These are phyloP conservation scores for Metschnikowia matae DNA, from an alignment of 805 yeast genomes.

Conservation along the genomic window DNA sequence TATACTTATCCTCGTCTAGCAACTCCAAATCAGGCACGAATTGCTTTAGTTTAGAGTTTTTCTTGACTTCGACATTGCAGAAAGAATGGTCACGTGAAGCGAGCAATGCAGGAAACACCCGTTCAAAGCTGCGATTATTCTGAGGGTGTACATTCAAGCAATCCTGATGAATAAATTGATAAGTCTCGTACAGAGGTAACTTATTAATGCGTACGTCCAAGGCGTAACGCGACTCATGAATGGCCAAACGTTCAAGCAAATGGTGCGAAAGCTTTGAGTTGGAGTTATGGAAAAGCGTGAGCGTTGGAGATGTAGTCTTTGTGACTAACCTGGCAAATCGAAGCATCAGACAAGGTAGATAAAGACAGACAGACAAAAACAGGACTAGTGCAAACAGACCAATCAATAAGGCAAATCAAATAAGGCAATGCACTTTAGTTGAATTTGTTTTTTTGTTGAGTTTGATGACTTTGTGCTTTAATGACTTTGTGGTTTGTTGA, in stretches of 20 bases:
- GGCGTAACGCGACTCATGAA: conserved; percentile 18
- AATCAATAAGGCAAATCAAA: too few species aligned
- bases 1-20: conserved; percentile 11
- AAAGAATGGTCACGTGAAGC: conserved; percentile 16
- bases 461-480: too few species aligned
- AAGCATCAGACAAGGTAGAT: conserved; percentile 8
- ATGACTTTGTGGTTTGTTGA: too few species aligned
- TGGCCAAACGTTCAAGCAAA: conserved; percentile 23
- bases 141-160: conserved; percentile 20
- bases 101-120: conserved; percentile 19
- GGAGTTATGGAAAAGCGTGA: conserved; percentile 31
- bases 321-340: conserved; percentile 16
- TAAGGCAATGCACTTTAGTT: too few species aligned
- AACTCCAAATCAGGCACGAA: conserved; percentile 19
- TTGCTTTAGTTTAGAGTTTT: conserved; percentile 15
- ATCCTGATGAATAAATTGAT: conserved; percentile 19
- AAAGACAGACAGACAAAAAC: too few species aligned
- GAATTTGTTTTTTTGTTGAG: too few species aligned
- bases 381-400: too few species aligned
- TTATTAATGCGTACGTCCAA: conserved; percentile 19
- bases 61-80: conserved; percentile 16
- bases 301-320: conserved; percentile 16
- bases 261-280: conserved; percentile 23
- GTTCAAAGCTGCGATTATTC: conserved; percentile 18
- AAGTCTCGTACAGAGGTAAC: conserved; percentile 18